A percentile compares a stretch with the other conserved stretches of the same genome.
phyloP scores from a whole-genome alignment of 371 early-diverging fungal species.

The Actinomortierella ambigua region DNA sequence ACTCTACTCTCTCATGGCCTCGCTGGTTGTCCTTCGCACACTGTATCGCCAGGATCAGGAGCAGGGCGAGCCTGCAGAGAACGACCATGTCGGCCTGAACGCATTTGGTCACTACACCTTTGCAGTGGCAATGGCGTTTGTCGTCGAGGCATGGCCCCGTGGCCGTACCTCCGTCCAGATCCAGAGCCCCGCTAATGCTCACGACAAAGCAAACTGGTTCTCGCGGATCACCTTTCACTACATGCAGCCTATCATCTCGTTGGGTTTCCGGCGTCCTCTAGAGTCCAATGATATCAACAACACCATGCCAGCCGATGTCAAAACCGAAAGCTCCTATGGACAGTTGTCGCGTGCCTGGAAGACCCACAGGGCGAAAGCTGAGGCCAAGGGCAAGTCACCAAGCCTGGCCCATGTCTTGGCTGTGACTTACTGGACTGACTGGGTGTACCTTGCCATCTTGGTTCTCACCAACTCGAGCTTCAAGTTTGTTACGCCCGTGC shows the following conservation, averaged over 20 bases:
- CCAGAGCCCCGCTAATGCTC: conserved; percentile 7
- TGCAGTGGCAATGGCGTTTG: conserved; percentile 3
- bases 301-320: conserved; percentile 20
- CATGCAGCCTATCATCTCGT: conserved; percentile 23
- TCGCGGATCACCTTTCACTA: conserved; percentile 25
- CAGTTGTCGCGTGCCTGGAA: conserved; percentile 13
- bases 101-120: no score
- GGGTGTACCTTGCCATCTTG: not conserved
- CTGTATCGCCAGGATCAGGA: not conserved
- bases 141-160: conserved; percentile 23
- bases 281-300: conserved; percentile 8
- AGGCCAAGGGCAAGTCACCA: not conserved
- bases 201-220: conserved; percentile 25
- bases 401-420: not conserved
- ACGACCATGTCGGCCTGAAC: no score
- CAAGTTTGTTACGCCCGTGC: conserved; percentile 4
- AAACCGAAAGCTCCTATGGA: conserved; percentile 10
- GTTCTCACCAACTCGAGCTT: no score
- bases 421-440: not conserved
- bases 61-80: no score
- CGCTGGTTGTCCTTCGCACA: conserved; percentile 4
- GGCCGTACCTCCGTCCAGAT: conserved; percentile 14
- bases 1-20: not conserved
- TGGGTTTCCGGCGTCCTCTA: conserved; percentile 20
- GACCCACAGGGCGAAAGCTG: not conserved